Percentiles rank a stretch among this genome's conserved stretches.
Evolutionary conservation across 2,329 filamentous ascomycete species (phyloP).

Genomic region (Apiospora sp.): DNA sequence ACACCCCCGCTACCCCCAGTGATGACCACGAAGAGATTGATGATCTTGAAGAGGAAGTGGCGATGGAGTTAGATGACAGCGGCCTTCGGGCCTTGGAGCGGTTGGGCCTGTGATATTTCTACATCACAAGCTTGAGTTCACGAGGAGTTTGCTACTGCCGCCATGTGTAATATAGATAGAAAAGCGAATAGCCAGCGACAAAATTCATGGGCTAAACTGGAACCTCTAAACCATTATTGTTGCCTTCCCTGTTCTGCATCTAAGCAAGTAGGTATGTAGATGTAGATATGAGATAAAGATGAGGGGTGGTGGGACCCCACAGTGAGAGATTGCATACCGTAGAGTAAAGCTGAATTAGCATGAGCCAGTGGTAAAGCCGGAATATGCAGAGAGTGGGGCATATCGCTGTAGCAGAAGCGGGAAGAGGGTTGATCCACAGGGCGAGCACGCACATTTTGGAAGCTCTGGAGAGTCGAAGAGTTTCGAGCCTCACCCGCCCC

Average conservation of each 20-base stretch:
- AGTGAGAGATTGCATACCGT: slow-evolving; percentile 15
- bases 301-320: neutral
- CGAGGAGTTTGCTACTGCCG: neutral
- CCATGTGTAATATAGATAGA: neutral
- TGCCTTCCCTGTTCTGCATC: neutral
- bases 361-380: neutral
- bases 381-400: neutral
- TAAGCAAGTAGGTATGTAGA: no score
- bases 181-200: neutral
- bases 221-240: neutral
- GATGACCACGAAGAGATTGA: slow-evolving; percentile 14
- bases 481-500: slow-evolving; percentile 33
- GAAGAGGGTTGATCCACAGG: slow-evolving; percentile 32
- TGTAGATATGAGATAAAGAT: neutral
- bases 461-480: slow-evolving; percentile 29
- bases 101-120: neutral
- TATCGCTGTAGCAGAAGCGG: slow-evolving; percentile 19
- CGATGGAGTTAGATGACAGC: neutral
- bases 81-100: slow-evolving; percentile 13
- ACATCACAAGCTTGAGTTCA: neutral
- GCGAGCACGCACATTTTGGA: slow-evolving; percentile 45
- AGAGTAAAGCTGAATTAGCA: neutral
- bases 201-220: neutral
- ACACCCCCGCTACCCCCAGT: neutral
- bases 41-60: slow-evolving; percentile 18